phyloP scores from a whole-genome alignment of 2,329 filamentous ascomycete genomes.

The Paradendryphiella salina region DNA sequence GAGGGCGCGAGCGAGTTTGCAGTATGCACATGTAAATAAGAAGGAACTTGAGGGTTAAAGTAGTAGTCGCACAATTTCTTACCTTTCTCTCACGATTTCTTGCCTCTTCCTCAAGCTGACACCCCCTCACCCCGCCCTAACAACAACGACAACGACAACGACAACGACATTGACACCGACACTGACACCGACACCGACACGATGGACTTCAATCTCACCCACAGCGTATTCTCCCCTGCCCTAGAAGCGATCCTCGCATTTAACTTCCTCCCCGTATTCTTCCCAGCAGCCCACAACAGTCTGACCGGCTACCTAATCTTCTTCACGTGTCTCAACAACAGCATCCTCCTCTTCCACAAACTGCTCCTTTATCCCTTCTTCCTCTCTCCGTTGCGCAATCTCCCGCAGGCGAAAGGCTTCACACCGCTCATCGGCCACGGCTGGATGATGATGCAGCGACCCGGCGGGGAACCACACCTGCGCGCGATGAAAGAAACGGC shows the following conservation, averaged over 20 bases:
- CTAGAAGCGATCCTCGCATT: slow-evolving; percentile 25
- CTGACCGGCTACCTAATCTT: slow-evolving; percentile 24
- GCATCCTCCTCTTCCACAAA: slow-evolving; percentile 21
- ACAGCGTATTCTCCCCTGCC: slow-evolving; percentile 23
- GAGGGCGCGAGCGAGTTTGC: background rate
- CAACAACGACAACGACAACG: background rate
- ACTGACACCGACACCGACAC: background rate
- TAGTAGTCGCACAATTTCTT: no score
- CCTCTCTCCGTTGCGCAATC: slow-evolving; percentile 44
- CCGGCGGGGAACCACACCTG: slow-evolving; percentile 40
- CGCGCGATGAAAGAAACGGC: slow-evolving; percentile 46
- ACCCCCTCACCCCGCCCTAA: background rate
- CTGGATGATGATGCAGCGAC: slow-evolving; percentile 39
- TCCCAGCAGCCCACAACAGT: slow-evolving; percentile 9
- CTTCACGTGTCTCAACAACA: slow-evolving; percentile 23
- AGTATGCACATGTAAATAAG: no score
- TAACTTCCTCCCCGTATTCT: slow-evolving; percentile 26
- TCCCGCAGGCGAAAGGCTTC: slow-evolving; percentile 40
- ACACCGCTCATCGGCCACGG: slow-evolving; percentile 47
- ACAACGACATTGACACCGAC: background rate
- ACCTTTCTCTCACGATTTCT: no score
- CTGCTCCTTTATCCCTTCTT: slow-evolving; percentile 46
- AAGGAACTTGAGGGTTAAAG: no score
- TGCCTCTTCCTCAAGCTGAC: background rate
- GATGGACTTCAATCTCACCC: slow-evolving; percentile 23